Evolutionary conservation across 768 basidiomycete genomes (phyloP), one percentile per base, ranked within the genome.

Genomic region (Mycena galopus): DNA sequence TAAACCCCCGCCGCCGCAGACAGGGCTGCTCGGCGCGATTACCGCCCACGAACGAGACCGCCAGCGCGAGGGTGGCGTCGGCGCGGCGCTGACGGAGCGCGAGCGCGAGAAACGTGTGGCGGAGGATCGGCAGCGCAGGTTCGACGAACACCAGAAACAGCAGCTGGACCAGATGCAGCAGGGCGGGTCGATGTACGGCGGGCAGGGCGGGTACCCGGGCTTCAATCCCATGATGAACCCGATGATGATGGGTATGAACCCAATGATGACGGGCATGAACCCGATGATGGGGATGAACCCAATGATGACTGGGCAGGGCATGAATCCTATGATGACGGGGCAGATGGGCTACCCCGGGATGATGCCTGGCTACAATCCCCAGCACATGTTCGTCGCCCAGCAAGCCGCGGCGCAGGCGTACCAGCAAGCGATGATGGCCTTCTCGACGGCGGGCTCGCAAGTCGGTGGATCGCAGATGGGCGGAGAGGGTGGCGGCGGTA

Each of bases 1-100:
- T 78, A 97, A 97, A 79, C 96, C 97, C 0, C 96, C 95, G 0
- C 95, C 96, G 2, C 97, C 98, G 10, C 96, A 97, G 82, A 95
- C 94, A 51, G 98, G 98, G 44, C 88, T 99, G 51, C 91, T 99
- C 59, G 98, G 98, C 21, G 97, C 97, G 2, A 96, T 99, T 77
- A 96, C 96, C 51, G 95, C 94, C 11, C 96, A 98, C 80, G 96
- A 99, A 82, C 89, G 95, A 63, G 97, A 99, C 67, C 88, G 96
- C 71, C 96, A 97, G 79, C 92, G 96, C 32, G 96, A 97, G 69
- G 97, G 98, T 62, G 97, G 97, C 42, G 91, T 99, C 21, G 98
- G 97, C 61, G 96, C 97, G 29, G 90, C 96, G 2, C 83, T 99
- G 77, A 99, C 98, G 0, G 97, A 99, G 83, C 91, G 96, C 39